A percentile compares a stretch with the other conserved stretches of the same genome.
Evolutionary conservation across 1,139 yeast species (phyloP).

Genomic region (Magnusiomyces clavatus): DNA sequence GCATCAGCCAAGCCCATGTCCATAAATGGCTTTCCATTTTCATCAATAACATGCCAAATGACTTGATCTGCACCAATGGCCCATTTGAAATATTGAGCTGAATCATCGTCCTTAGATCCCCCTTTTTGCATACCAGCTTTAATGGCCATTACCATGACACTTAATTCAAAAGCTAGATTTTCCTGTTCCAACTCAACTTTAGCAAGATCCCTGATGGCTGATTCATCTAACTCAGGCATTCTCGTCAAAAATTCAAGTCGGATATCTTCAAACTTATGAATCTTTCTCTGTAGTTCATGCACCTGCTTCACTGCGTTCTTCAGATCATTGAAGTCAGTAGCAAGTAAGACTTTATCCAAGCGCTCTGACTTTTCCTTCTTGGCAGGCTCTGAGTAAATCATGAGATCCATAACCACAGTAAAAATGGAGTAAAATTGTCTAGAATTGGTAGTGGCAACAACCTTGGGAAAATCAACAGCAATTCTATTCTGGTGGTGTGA

Average conservation of each 20-base stretch:
- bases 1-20: slow-evolving; percentile 65
- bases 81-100: slow-evolving; percentile 44
- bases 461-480: slow-evolving; percentile 59
- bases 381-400: slow-evolving; percentile 60
- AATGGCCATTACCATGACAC: slow-evolving; percentile 61
- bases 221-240: slow-evolving; percentile 22
- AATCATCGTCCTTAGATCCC: slow-evolving; percentile 35
- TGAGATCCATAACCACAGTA: slow-evolving; percentile 53
- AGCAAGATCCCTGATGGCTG: slow-evolving; percentile 26
- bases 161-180: slow-evolving; percentile 49
- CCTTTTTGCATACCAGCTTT: slow-evolving; percentile 41
- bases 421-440: slow-evolving; percentile 62
- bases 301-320: slow-evolving; percentile 48
- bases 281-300: slow-evolving; percentile 46
- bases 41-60: slow-evolving; percentile 62
- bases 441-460: slow-evolving; percentile 66
- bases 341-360: slow-evolving; percentile 56
- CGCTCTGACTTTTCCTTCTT: slow-evolving; percentile 50
- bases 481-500: slow-evolving; percentile 37
- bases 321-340: slow-evolving; percentile 62
- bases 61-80: slow-evolving; percentile 63
- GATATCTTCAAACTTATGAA: slow-evolving; percentile 41
- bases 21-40: slow-evolving; percentile 53
- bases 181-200: slow-evolving; percentile 51
- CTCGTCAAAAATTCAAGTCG: slow-evolving; percentile 38